Conservation (phyloP, 208 protist genomes). For the Leishmania lainsoni region DNA sequence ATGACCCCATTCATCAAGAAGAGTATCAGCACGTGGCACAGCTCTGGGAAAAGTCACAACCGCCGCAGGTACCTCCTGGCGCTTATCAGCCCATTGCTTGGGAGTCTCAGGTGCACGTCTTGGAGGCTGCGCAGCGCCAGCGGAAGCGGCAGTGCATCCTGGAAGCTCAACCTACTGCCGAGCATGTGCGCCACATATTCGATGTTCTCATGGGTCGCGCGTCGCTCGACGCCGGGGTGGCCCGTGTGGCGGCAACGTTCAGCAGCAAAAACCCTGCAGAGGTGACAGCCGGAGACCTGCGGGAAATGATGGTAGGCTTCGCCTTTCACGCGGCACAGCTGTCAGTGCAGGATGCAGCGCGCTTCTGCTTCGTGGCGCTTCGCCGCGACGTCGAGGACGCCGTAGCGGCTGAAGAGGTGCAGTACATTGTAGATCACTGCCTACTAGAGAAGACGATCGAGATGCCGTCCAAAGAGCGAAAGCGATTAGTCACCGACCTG, state of each 20-base stretch:
- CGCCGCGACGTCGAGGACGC: slow-evolving; percentile 79
- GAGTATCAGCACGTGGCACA: slow-evolving; percentile 66
- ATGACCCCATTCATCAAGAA: slow-evolving; percentile 83
- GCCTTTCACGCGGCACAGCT: slow-evolving; percentile 68
- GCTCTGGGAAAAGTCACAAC: slow-evolving; percentile 41
- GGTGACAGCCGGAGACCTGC: slow-evolving; percentile 50
- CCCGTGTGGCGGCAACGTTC: slow-evolving; percentile 53
- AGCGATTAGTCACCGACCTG: slow-evolving; percentile 71
- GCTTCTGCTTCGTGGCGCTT: slow-evolving; percentile 86
- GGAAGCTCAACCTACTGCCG: slow-evolving; percentile 60
- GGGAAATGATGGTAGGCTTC: slow-evolving; percentile 70
- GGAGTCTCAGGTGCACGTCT: slow-evolving; percentile 69
- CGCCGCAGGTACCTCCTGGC: slow-evolving; percentile 53
- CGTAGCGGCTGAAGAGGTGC: slow-evolving; percentile 66
- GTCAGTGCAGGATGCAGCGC: slow-evolving; percentile 62
- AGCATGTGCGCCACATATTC: slow-evolving; percentile 86
- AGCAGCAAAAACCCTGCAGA: slow-evolving; percentile 27
- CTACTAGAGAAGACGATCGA: slow-evolving; percentile 79
- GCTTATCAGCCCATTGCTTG: slow-evolving; percentile 81
- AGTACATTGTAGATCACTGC: slow-evolving; percentile 75
- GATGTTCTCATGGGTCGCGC: slow-evolving; percentile 77
- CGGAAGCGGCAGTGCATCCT: slow-evolving; percentile 61
- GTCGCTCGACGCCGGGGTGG: slow-evolving; percentile 47
- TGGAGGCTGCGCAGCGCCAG: slow-evolving; percentile 56
- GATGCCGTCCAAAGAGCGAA: slow-evolving; percentile 64